phyloP scores from a whole-genome alignment of 1,284 basidiomycete species.

The Earliella scabrosa region DNA sequence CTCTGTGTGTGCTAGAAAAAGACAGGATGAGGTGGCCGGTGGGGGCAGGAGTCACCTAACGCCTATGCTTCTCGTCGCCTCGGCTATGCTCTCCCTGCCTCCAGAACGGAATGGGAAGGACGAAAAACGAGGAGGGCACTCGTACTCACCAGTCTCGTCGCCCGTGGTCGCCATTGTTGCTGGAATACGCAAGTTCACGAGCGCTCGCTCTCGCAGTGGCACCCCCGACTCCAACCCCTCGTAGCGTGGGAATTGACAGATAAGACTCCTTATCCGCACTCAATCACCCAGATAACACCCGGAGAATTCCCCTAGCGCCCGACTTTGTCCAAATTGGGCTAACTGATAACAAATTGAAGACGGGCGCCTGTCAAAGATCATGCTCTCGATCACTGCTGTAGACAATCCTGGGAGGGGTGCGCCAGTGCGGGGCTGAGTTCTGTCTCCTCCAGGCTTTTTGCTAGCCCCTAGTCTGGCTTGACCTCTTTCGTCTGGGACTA shows the following conservation, averaged over 20 bases:
- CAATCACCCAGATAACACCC: neutral
- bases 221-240: neutral
- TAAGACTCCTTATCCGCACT: neutral
- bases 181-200: neutral
- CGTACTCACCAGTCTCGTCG: constrained; percentile 28
- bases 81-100: constrained; percentile 27
- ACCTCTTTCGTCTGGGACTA: neutral
- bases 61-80: constrained; percentile 15
- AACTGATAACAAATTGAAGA: constrained; percentile 22
- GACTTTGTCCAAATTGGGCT: constrained; percentile 10
- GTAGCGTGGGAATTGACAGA: constrained; percentile 6
- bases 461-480: neutral
- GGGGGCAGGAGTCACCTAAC: constrained; percentile 18
- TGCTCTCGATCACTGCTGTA: neutral
- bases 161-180: constrained; percentile 24
- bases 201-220: neutral
- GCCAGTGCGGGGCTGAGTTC: constrained; percentile 7
- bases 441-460: constrained; percentile 5
- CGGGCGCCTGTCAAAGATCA: neutral
- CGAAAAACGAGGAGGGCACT: constrained; percentile 9
- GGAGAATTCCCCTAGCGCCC: too few relatives aligned
- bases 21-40: constrained; percentile 24
- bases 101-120: constrained; percentile 29
- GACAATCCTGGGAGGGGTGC: constrained; percentile 3
- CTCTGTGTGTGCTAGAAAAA: constrained; percentile 29